A percentile compares a stretch with the other conserved stretches of the same genome.
Evolutionary conservation across 2,329 filamentous ascomycete genomes (phyloP).

Genomic region (Zelopaecilomyces penicillatus): DNA sequence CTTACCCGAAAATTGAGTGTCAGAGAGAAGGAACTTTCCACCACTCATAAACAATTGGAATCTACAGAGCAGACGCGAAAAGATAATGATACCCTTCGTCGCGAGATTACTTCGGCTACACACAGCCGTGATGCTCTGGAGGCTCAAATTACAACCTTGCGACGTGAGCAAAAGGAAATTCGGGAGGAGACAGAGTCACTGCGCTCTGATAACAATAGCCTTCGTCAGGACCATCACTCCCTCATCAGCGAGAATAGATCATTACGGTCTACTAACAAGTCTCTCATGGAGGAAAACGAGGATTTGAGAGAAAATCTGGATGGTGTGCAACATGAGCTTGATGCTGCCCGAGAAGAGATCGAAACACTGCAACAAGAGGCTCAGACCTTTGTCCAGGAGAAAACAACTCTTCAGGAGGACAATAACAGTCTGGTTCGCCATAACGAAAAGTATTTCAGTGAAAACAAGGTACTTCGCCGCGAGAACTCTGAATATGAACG

Average conservation of each 20-base stretch:
- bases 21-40: constrained; percentile 34
- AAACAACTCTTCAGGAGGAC: constrained; percentile 38
- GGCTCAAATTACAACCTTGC: constrained; percentile 34
- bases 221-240: constrained; percentile 35
- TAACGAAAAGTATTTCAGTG: constrained; percentile 46
- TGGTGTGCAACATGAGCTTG: constrained; percentile 32
- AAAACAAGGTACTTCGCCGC: constrained; percentile 40
- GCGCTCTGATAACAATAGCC: constrained; percentile 31
- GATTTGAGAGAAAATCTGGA: constrained; percentile 35
- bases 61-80: constrained; percentile 30
- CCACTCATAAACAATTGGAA: constrained; percentile 33
- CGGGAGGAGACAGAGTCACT: constrained; percentile 33
- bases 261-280: constrained; percentile 32
- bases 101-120: constrained; percentile 33
- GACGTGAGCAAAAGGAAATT: constrained; percentile 26
- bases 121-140: constrained; percentile 28
- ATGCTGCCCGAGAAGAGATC: constrained; percentile 31
- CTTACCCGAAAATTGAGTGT: constrained; percentile 34
- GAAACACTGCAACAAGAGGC: constrained; percentile 31
- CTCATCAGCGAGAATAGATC: constrained; percentile 37
- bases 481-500: constrained; percentile 42
- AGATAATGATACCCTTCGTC: constrained; percentile 30
- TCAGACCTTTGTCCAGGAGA: constrained; percentile 33
- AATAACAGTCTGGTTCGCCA: constrained; percentile 45
- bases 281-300: constrained; percentile 34